Evolutionary conservation across 805 yeast genomes (phyloP).

Genomic region (Candida easanensis): DNA sequence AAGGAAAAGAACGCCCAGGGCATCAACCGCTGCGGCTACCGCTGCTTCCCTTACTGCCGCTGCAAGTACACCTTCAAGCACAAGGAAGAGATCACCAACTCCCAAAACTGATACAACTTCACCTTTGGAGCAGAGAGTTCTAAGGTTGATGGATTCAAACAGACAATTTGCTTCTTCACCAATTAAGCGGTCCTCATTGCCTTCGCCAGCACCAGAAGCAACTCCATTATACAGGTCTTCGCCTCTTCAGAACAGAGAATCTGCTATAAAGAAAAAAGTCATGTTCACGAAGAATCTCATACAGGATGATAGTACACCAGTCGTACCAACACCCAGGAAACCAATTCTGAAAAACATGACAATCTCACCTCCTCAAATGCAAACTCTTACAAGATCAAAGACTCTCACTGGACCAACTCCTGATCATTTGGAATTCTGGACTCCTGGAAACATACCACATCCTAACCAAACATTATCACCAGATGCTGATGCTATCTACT

Average conservation of each 20-base stretch:
- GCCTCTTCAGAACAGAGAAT: slow-evolving; percentile 13
- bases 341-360: slow-evolving; percentile 21
- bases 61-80: slow-evolving; percentile 6
- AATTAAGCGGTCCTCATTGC: slow-evolving; percentile 14
- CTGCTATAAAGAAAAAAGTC: slow-evolving; percentile 16
- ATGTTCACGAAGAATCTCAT: slow-evolving; percentile 18
- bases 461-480: slow-evolving; percentile 1
- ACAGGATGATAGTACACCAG: neutral
- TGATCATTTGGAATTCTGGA: slow-evolving; percentile 20
- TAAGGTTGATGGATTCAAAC: neutral
- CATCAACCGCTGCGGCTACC: too few species aligned
- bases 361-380: slow-evolving; percentile 14
- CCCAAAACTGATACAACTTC: neutral
- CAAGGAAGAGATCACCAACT: neutral
- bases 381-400: slow-evolving; percentile 1
- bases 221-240: slow-evolving; percentile 20
- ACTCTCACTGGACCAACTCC: neutral
- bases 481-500: slow-evolving; percentile 13
- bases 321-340: slow-evolving; percentile 20
- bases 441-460: slow-evolving; percentile 26
- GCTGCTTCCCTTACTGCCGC: too few species aligned
- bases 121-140: slow-evolving; percentile 6
- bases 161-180: slow-evolving; percentile 19
- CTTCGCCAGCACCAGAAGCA: slow-evolving; percentile 27
- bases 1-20: neutral